Evolutionary conservation across 1,284 basidiomycete genomes (phyloP).

Genomic region (Ustilago shanxiensis): DNA sequence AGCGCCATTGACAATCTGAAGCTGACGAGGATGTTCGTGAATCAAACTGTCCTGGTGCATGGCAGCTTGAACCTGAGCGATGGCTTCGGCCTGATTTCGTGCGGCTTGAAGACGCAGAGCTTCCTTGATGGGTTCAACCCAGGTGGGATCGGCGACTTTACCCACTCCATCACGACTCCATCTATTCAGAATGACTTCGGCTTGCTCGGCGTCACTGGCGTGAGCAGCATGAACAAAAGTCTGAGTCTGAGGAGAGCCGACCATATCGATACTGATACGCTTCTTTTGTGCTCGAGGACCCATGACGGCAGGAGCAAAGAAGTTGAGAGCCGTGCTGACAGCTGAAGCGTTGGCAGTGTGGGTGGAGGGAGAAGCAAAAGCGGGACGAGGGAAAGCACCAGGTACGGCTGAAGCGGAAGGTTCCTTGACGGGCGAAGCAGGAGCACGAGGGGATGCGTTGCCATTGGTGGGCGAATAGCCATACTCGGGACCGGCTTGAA

Average conservation of each 20-base stretch:
- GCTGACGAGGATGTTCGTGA: slow-evolving; percentile 62
- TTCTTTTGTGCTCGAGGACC: slow-evolving; percentile 61
- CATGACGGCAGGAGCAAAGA: slow-evolving; percentile 41
- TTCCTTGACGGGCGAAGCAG: slow-evolving; percentile 21
- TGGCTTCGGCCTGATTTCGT: slow-evolving; percentile 81
- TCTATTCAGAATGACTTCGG: slow-evolving; percentile 85
- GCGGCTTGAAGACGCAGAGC: slow-evolving; percentile 76
- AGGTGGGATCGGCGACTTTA: slow-evolving; percentile 75
- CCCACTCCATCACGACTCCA: slow-evolving; percentile 93
- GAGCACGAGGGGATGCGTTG: slow-evolving; percentile 22
- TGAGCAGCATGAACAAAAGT: slow-evolving; percentile 81
- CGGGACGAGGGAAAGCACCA: slow-evolving; percentile 39
- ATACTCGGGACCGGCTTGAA: slow-evolving; percentile 53
- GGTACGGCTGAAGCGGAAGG: slow-evolving; percentile 29
- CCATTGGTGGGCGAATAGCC: slow-evolving; percentile 5
- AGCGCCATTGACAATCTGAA: slow-evolving; percentile 63
- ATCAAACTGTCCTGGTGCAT: slow-evolving; percentile 72
- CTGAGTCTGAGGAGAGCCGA: slow-evolving; percentile 55
- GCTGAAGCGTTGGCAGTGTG: slow-evolving; percentile 45
- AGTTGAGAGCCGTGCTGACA: slow-evolving; percentile 43
- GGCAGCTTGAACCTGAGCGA: slow-evolving; percentile 78
- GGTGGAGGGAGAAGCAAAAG: slow-evolving; percentile 31
- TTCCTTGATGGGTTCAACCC: slow-evolving; percentile 91
- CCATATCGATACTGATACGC: slow-evolving; percentile 65
- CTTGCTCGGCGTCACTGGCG: slow-evolving; percentile 91